phyloP scores from a whole-genome alignment of 441 rosid genomes.

The Dalechampia spathulata region DNA sequence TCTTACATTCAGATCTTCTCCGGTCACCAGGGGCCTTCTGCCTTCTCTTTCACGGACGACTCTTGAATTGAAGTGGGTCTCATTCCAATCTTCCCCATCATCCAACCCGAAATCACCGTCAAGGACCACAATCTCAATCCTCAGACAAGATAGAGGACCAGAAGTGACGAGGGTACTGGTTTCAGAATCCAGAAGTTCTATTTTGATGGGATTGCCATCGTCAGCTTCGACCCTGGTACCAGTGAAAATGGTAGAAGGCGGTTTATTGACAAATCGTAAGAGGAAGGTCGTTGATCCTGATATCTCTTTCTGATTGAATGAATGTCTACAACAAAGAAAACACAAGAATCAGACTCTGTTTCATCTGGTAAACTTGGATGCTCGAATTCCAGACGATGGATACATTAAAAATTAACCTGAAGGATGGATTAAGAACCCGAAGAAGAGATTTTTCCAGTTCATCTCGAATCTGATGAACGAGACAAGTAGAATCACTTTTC shows the following conservation, averaged over 20 bases:
- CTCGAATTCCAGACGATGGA: too few species aligned
- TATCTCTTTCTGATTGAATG: too few species aligned
- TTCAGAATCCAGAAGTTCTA: conserved; percentile 40
- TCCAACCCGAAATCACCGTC: conserved; percentile 48
- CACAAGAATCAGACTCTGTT: too few species aligned
- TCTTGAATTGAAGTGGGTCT: conserved; percentile 34
- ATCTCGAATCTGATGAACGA: too few species aligned
- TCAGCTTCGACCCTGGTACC: conserved; percentile 37
- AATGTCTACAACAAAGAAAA: too few species aligned
- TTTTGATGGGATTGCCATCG: conserved; percentile 29
- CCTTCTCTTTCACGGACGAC: conserved; percentile 53
- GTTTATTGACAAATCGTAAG: conserved; percentile 35
- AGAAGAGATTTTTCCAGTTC: too few species aligned
- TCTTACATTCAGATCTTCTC: conserved; percentile 35
- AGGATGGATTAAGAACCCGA: too few species aligned
- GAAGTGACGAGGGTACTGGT: conserved; percentile 26
- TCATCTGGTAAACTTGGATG: too few species aligned
- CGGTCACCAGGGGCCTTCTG: conserved; percentile 58
- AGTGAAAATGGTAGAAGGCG: conserved; percentile 40
- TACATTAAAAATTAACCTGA: too few species aligned
- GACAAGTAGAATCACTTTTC: too few species aligned
- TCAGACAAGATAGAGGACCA: conserved; percentile 45
- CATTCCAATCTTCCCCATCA: conserved; percentile 47
- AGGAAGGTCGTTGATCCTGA: too few species aligned
- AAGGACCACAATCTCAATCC: conserved; percentile 50